phyloP scores from a whole-genome alignment of 1,284 basidiomycete species.

The Ceratobasidium sp. region DNA sequence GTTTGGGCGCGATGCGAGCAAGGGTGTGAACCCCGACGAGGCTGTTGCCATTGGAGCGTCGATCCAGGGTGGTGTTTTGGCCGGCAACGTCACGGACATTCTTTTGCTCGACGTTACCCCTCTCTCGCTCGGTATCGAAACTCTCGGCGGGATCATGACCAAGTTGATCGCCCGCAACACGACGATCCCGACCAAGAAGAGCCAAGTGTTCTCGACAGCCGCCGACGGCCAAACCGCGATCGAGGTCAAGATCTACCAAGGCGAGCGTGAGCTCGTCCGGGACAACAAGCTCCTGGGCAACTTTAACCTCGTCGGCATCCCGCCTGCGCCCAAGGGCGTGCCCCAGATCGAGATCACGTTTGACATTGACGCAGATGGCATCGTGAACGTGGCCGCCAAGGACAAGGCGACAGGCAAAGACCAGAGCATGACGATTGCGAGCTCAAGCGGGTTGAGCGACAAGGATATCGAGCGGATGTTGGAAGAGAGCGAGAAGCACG shows the following conservation, averaged over 20 bases:
- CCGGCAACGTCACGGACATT: slow-evolving; percentile 97
- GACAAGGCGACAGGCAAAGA: slow-evolving; percentile 90
- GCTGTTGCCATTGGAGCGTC: slow-evolving; percentile 94
- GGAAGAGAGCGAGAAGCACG: slow-evolving; percentile 91
- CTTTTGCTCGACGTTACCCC: slow-evolving; percentile 97
- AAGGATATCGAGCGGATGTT: slow-evolving; percentile 99
- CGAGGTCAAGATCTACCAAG: slow-evolving; percentile 98
- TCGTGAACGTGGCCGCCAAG: slow-evolving; percentile 97
- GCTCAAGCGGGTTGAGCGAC: slow-evolving; percentile 95
- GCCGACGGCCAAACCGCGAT: slow-evolving; percentile 97
- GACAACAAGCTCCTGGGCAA: slow-evolving; percentile 99
- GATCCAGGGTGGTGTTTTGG: slow-evolving; percentile 95
- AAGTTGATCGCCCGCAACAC: slow-evolving; percentile 96
- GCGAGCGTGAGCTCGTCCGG: slow-evolving; percentile 96
- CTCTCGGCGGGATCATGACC: slow-evolving; percentile 99
- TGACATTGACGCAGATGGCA: slow-evolving; percentile 98
- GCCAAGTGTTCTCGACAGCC: slow-evolving; percentile 97
- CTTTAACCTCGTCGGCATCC: slow-evolving; percentile 98
- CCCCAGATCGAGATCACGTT: slow-evolving; percentile 99
- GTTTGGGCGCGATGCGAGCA: slow-evolving; percentile 95
- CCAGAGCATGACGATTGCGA: slow-evolving; percentile 97
- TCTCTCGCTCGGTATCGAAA: slow-evolving; percentile 95
- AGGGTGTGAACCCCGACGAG: slow-evolving; percentile 98
- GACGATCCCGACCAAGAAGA: slow-evolving; percentile 99
- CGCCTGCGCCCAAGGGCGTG: slow-evolving; percentile 97